Evolutionary conservation across 2,329 filamentous ascomycete genomes (phyloP), one percentile per base, ranked within the genome.

Genomic region (Botrytis hyacinthi): DNA sequence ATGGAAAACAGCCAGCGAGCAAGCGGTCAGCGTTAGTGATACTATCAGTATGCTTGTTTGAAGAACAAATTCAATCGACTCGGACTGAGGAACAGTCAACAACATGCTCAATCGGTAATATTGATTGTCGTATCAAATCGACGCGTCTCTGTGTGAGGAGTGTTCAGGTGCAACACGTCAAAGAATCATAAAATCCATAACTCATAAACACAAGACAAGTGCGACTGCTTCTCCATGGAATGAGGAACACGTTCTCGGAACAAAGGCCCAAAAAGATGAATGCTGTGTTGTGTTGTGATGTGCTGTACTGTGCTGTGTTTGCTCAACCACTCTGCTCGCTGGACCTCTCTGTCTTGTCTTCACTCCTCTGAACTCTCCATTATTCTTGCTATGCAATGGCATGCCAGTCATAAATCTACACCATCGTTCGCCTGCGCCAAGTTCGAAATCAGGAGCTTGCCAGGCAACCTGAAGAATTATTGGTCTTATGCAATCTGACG

Each of bases 251-350:
- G 7, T 40, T 18, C 29, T 40, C 18, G 59, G 44, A 26, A 32
- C 37, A 22, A 8, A n/a, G 1, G 20, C 12, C 16, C 35, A n/a
- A 44, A 35, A 16, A 32, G 18, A 48, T 22, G 22, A 37, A 70
- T 78, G 76, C 78, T 82, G 76, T 81, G 79, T 82, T 85, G 81
- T n/a, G n/a, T n/a, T n/a, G 37, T 77, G 48, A 20, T 44, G 42
- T 51, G 46, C 35, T 67, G n/a, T 44, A 14, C 37, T 70, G 37
- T 42, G 20, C 35, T 57, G 35, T 68, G 35, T 22, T 82, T 80
- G 79, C 81, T 83, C 71, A 81, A 84, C 85, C 85, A 83, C 84
- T 86, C 82, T 83, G 85, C 86, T 87, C 86, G 86, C 85, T 87
- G 84, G 84, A 83, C 42, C 48, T 80, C 81, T 81, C 65, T 61